Conservation (phyloP, 2,329 filamentous ascomycete species). For the Cytospora paraplurivora region DNA sequence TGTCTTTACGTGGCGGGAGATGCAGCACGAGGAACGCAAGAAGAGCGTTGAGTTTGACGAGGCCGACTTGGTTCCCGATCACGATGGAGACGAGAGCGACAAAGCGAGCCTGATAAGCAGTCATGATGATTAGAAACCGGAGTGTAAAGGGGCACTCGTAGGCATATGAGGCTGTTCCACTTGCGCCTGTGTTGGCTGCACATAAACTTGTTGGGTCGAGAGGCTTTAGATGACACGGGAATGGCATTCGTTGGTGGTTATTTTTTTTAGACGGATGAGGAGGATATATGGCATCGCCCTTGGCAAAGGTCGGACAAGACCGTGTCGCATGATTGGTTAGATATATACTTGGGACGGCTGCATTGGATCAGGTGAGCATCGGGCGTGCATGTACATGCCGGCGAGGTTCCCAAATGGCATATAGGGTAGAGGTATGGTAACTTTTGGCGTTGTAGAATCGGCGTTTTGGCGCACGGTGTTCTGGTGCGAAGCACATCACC, state of each 20-base stretch:
- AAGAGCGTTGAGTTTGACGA: conserved; percentile 52
- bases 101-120: conserved; percentile 22
- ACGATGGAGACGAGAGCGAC: conserved; percentile 40
- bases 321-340: not conserved
- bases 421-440: not conserved
- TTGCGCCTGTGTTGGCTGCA: not conserved
- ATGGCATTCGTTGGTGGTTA: too few species aligned
- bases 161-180: too few species aligned
- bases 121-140: conserved; percentile 14
- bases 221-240: too few species aligned
- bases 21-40: conserved; percentile 78
- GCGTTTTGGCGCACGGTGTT: not conserved
- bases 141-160: not conserved
- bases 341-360: not conserved
- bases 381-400: not conserved
- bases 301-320: not conserved
- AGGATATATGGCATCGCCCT: not conserved
- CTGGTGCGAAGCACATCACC: not conserved
- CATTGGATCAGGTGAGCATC: not conserved
- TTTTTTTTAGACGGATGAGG: too few species aligned
- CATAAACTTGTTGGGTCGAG: not conserved
- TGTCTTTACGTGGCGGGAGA: conserved; percentile 91
- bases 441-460: not conserved
- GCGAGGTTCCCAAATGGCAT: not conserved
- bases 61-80: conserved; percentile 44